Evolutionary conservation across 129 eudicot genomes (phyloP), one percentile per base, ranked within the genome.

Genomic region (Heracleum sosnowskyi): DNA sequence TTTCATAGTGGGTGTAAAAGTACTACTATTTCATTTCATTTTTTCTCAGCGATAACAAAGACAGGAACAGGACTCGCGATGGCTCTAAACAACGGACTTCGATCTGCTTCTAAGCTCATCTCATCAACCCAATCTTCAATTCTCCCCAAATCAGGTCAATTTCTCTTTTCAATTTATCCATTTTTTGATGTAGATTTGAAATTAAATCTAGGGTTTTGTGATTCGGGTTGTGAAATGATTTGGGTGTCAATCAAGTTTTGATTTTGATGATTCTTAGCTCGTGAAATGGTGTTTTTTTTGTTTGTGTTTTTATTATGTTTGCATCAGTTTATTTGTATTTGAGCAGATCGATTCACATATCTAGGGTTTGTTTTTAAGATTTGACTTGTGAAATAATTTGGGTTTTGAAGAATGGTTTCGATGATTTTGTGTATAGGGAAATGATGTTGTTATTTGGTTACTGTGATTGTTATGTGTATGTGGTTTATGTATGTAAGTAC

Each of bases 91-190:
- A 84, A 66, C 60, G 90, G 85, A 24, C 35, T 86, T 18, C 77
- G 84, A 82, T 79, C 86, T 71, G 90, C 90, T 71, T 83, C 86
- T 12, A 87, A 82, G 85, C 80, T 87, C 64, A 40, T 82, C 53
- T 69, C 79, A 64, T 74, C 88, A 7, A 40, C 88, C 62, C 79
- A 81, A 11, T 60, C 68, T 47, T 82, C 91, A 15, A 5, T 79
- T 80, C 77, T 80, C 63, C 81, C 86, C 69, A 87, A 82, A 69
- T 81, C 88, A 77, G 91, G 88, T 87, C 28, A 24, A 11, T 41
- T 11, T 17, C 35, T 41, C 0, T 41, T 40, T 24, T 73, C 18
- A 20, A 24, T n/a, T 60, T 2, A 1, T 60, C n/a, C 10, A 1
- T 39, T 39, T 71, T 3, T 70, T 31, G 1, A 7, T 39, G 2